Evolutionary conservation across 148 eudicot genomes (phyloP), one percentile per base, ranked within the genome.

Genomic region (Cornus suecica): DNA sequence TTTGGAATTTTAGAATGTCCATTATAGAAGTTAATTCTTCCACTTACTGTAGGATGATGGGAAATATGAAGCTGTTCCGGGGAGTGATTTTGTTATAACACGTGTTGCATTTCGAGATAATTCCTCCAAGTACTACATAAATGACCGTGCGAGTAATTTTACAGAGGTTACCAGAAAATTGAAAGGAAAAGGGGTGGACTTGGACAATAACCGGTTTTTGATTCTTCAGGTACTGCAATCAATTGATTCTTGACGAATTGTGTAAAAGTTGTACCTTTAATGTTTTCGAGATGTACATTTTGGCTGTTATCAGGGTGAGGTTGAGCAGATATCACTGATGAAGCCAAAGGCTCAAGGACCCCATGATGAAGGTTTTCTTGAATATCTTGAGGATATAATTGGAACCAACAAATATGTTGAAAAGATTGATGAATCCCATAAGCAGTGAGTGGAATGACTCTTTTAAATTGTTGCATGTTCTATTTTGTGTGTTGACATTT

Each of bases 171-270:
- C 99, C 14, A 90, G 86, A 78, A 89, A 88, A 74, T 79, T 95
- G 69, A 95, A 87, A 83, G 97, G 86, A 65, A 95, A 95, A 88
- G 99, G 99, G 76, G 97, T 95, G 16, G 99, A 95, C 86, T 87
- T 95, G 89, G 99, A 95, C 60, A 95, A 95, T 78, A 95, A 95
- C 76, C 95, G 99, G 27, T 95, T 95, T 86, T 72, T 95, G 86
- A 95, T 95, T 81, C 97, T 95, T 68, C 99, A 95, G 99, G 99
- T 94, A 76, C 69, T 60, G 65, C 2, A 23, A 15, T 34, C 20
- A 62, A 16, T 23, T 52, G 58, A 25, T 18, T 23, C 24, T 67
- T 32, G 25, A 27, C 25, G 22, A 16, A 37, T 48, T 58, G 23
- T 6, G 1, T 51, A 32, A 22, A 16, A 31, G 23, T 54, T 72